phyloP scores from a whole-genome alignment of 176 grass and related monocot species.

The Oryza longistaminata region DNA sequence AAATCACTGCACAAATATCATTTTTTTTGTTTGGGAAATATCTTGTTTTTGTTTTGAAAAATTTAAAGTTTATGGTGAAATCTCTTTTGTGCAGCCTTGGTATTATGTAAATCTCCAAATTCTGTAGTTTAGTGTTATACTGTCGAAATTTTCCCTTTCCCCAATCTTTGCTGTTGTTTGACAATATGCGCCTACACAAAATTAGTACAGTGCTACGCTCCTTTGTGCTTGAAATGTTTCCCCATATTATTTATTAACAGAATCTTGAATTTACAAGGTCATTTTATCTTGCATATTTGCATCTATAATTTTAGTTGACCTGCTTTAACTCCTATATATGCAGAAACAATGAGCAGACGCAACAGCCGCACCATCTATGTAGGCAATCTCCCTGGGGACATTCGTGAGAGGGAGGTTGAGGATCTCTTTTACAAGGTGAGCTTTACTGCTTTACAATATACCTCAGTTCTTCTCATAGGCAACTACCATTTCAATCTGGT shows the following conservation, averaged over 20 bases:
- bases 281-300: not conserved
- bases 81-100: not conserved
- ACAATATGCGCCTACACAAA: not conserved
- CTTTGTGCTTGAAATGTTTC: not conserved
- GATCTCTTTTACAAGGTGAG: constrained; percentile 95
- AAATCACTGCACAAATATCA: not conserved
- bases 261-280: not conserved
- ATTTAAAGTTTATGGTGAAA: not conserved
- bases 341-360: constrained; percentile 76
- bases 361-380: constrained; percentile 81
- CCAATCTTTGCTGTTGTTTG: not conserved
- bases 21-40: not conserved
- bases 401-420: constrained; percentile 92
- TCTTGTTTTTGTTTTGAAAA: not conserved
- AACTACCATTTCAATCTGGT: not conserved
- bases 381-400: constrained; percentile 93
- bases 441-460: not conserved
- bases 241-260: not conserved
- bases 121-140: not conserved
- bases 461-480: not conserved
- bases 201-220: not conserved
- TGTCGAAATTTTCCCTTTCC: not conserved
- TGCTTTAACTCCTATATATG: not conserved
- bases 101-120: not conserved
- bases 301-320: not conserved